Evolutionary conservation across 108 stramenopile species (phyloP), one percentile per base, ranked within the genome.

Genomic region (Epithemia pelagica): DNA sequence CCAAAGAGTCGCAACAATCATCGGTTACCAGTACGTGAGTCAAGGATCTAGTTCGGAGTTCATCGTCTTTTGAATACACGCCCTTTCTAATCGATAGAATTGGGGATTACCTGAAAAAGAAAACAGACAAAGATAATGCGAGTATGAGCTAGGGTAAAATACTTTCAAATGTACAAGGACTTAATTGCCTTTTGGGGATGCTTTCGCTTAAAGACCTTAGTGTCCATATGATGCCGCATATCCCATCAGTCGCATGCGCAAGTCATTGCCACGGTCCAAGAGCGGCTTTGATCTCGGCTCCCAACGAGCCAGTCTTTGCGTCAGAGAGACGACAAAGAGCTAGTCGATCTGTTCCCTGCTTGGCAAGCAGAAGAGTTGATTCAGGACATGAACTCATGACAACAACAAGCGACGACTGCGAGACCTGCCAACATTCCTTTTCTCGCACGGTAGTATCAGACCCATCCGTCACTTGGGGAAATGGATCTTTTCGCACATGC

Each of bases 371-470:
- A 26, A 26, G 29, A 27, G 5, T 10, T 10, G 10, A 61, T 61
- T 61, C n/a, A 29, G 24, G 10, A n/a, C 28, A 10, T 7, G 21
- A 61, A 10, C 31, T 15, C n/a, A n/a, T 5, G 8, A 29, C 3
- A 32, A 61, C n/a, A 29, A 7, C 30, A 32, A n/a, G 28, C 28
- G 21, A 61, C 61, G 21, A 32, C 28, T 27, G 7, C 3, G 28
- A n/a, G 30, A 21, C 5, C n/a, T 31, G 30, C 61, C 21, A 30
- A 10, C 21, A 7, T 3, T 3, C 7, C 28, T 27, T 2, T 7
- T 61, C 61, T 61, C 61, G 61, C 61, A 61, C 61, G 30, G 30
- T 61, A 61, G 61, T 61, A 61, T 61, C 61, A 61, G 61, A 32
- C 26, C 61, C 29, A 21, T 29, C 28, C 21, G n/a, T 3, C 7